These are phyloP conservation scores for Atalantia buxifolia DNA, from an alignment of 345 rosid species.

Conservation along the genomic window DNA sequence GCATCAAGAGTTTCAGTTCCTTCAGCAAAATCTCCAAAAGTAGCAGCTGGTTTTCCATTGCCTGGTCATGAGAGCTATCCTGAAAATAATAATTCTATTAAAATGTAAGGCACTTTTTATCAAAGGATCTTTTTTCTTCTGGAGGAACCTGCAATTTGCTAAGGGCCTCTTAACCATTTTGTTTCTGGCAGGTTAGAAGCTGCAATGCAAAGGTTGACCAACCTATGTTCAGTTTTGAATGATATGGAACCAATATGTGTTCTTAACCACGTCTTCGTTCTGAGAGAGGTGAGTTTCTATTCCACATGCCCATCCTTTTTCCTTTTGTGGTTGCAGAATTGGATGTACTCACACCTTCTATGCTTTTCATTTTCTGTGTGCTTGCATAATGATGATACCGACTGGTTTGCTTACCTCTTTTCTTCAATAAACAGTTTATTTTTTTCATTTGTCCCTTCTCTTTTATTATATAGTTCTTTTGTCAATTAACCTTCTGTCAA, in stretches of 20 bases:
- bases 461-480: neutral
- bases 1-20: constrained; percentile 60
- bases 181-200: constrained; percentile 89
- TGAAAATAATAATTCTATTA: constrained; percentile 80
- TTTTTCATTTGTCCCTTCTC: neutral
- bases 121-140: constrained; percentile 1
- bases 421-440: neutral
- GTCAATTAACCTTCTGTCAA: neutral
- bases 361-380: neutral
- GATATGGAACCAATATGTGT: constrained; percentile 99
- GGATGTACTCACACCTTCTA: neutral
- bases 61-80: constrained; percentile 99
- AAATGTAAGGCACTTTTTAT: constrained; percentile 57
- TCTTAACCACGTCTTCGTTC: constrained; percentile 91
- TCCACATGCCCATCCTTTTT: neutral
- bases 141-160: constrained; percentile 1
- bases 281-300: constrained; percentile 75
- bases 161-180: constrained; percentile 9
- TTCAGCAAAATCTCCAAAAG: constrained; percentile 78
- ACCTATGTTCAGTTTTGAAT: constrained; percentile 86
- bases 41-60: constrained; percentile 58
- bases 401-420: neutral
- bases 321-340: constrained; percentile 2
- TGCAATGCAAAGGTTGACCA: constrained; percentile 98
- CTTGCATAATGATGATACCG: neutral